Base-by-base conservation (phyloP, 2,329 filamentous ascomycete genomes). In the Phialophora expanda region DNA sequence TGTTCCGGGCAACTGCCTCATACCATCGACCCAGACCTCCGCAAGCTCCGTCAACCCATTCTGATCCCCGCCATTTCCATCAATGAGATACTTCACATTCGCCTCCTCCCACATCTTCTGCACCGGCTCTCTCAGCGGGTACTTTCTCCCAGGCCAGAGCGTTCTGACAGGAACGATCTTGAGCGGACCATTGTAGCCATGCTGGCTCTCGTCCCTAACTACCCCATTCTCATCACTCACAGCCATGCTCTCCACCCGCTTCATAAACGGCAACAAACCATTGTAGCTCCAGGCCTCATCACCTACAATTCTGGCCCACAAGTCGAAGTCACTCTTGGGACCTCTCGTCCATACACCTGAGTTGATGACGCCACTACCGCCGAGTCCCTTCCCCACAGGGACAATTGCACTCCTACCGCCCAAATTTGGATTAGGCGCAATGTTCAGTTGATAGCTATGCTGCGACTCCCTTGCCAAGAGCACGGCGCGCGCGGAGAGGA, bases 201-300 rank as follows among this genome's bases (percentile, higher is more conserved):
- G 65, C 53, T 66, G 65, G 50, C 38, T 28, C n/a, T 63, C 50
- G 34, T 66, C 65, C 30, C 32, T 62, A 4, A 11, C 32, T 4
- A 38, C 17, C 2, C 24, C 28, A 26, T 30, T 32, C 34, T 34
- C 51, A n/a, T 20, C 60, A 12, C n/a, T 34, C 11, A 51, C n/a
- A 22, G 44, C 32, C 14, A 71, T 71, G 7, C 64, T 65, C 66
- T 83, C 81, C 0, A 76, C 69, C 64, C 79, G 82, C 44, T 74
- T 74, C 62, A 83, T 78, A 73, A 81, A 86, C 1, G 80, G 80
- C 17, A 81, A 74, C 32, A 85, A 76, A 9, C 77, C 77, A 3
- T 81, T 73, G 62, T 81, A 83, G 65, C 77, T 78, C 77, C 83
- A 86, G 2, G 75, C 73, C 0, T 77, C 56, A 61, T 85, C 82